Evolutionary conservation across 768 basidiomycete species (phyloP).

Genomic region (Amanita jacksonii): DNA sequence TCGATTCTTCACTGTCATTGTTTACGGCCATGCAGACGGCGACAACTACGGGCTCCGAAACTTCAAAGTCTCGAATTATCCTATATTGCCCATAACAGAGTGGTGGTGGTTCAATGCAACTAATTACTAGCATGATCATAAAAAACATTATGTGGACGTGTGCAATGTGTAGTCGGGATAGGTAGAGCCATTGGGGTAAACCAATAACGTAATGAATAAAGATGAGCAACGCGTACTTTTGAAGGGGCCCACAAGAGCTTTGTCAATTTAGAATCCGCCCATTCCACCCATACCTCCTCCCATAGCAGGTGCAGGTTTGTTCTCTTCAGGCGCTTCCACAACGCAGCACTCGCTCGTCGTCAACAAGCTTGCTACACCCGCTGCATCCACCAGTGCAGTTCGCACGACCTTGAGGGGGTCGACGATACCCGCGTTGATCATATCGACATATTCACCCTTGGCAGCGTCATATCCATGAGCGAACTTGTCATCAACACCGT

Average conservation of each 20-base stretch:
- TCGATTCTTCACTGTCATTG: conserved; percentile 92
- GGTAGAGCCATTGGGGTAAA: too few species aligned
- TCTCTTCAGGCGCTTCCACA: conserved; percentile 83
- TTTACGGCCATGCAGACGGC: conserved; percentile 80
- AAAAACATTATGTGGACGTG: too few species aligned
- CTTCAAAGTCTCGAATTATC: too few species aligned
- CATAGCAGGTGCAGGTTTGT: conserved; percentile 38
- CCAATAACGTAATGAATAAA: too few species aligned
- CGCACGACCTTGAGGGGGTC: conserved; percentile 95
- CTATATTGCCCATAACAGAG: too few species aligned
- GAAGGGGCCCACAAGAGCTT: too few species aligned
- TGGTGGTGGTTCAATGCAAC: too few species aligned
- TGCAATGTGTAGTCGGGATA: too few species aligned
- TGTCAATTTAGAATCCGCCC: conserved; percentile 9
- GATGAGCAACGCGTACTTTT: too few species aligned
- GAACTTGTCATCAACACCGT: conserved; percentile 69
- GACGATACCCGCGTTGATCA: conserved; percentile 91
- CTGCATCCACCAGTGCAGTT: conserved; percentile 86
- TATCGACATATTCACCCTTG: conserved; percentile 89
- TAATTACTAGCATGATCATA: too few species aligned
- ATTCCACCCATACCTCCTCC: conserved; percentile 35
- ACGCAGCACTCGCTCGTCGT: conserved; percentile 91
- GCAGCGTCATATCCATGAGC: conserved; percentile 85
- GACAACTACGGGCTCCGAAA: too few species aligned
- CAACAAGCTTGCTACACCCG: conserved; percentile 87